phyloP scores from a whole-genome alignment of 164 flowering plant genomes.

The Platanus orientalis region DNA sequence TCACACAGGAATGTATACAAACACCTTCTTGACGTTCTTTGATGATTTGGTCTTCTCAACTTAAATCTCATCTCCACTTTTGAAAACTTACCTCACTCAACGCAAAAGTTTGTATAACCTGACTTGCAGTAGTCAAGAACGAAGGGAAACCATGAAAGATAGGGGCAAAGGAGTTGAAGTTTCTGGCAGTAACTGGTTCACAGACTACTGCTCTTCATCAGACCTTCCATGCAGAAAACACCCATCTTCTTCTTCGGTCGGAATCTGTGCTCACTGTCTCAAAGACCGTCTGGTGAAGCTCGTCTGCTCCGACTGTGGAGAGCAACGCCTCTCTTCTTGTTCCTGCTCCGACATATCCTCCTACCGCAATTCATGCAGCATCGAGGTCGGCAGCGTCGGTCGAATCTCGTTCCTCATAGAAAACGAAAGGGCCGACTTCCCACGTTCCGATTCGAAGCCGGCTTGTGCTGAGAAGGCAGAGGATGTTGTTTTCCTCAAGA shows the following conservation, averaged over 20 bases:
- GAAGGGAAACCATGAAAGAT: constrained; percentile 39
- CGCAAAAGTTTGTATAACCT: not conserved
- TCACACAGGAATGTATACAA: not conserved
- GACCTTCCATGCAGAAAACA: constrained; percentile 61
- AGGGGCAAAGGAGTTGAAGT: constrained; percentile 45
- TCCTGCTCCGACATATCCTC: constrained; percentile 69
- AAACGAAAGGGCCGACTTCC: constrained; percentile 34
- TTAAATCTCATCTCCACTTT: not conserved
- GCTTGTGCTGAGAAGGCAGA: constrained; percentile 26
- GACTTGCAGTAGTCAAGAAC: not conserved
- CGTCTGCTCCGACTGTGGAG: constrained; percentile 86
- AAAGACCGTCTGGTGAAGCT: constrained; percentile 60
- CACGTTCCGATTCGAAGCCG: constrained; percentile 16
- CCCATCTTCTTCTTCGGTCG: constrained; percentile 60
- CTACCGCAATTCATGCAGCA: constrained; percentile 38
- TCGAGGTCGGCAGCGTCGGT: constrained; percentile 67
- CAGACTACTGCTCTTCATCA: constrained; percentile 32
- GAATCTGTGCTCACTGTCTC: constrained; percentile 74
- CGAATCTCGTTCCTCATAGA: constrained; percentile 74
- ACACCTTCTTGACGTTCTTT: too few species aligned
- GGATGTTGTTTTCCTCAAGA: constrained; percentile 34
- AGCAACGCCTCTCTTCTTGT: constrained; percentile 76
- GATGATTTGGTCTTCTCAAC: not conserved
- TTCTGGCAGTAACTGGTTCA: constrained; percentile 6
- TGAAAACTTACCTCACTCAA: not conserved